Percentiles rank a stretch among this genome's conserved stretches.
Conservation (phyloP, 805 yeast species). For the Candida parachauliodes region DNA sequence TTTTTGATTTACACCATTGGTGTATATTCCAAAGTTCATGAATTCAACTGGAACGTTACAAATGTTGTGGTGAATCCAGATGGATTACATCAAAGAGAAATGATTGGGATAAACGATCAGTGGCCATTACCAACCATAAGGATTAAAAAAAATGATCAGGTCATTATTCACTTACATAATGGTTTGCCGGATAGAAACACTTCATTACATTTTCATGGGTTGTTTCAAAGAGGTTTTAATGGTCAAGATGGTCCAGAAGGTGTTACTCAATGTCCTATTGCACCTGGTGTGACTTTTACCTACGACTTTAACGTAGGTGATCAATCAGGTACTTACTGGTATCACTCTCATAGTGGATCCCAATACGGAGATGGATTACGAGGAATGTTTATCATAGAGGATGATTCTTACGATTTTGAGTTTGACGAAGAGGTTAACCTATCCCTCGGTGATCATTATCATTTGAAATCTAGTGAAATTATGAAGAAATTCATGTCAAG, state of each 20-base stretch:
- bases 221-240: slow-evolving; percentile 35
- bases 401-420: slow-evolving; percentile 41
- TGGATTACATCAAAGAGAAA: slow-evolving; percentile 46
- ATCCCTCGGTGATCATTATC: slow-evolving; percentile 87
- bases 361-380: slow-evolving; percentile 80
- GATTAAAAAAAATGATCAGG: slow-evolving; percentile 38
- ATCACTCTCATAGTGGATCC: slow-evolving; percentile 73
- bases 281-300: slow-evolving; percentile 34
- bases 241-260: slow-evolving; percentile 46
- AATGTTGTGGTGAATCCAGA: slow-evolving; percentile 52
- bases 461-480: slow-evolving; percentile 51
- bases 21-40: slow-evolving; percentile 24
- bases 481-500: slow-evolving; percentile 57
- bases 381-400: slow-evolving; percentile 62
- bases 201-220: slow-evolving; percentile 45
- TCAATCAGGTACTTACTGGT: slow-evolving; percentile 53
- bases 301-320: slow-evolving; percentile 37
- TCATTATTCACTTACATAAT: slow-evolving; percentile 34
- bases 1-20: not conserved
- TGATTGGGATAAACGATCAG: slow-evolving; percentile 54
- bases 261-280: slow-evolving; percentile 45
- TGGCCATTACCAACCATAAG: slow-evolving; percentile 44
- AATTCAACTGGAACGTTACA: slow-evolving; percentile 34
- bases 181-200: slow-evolving; percentile 30
- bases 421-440: slow-evolving; percentile 78